Conservation (phyloP, 768 basidiomycete genomes). For the Amanita phalloides region DNA sequence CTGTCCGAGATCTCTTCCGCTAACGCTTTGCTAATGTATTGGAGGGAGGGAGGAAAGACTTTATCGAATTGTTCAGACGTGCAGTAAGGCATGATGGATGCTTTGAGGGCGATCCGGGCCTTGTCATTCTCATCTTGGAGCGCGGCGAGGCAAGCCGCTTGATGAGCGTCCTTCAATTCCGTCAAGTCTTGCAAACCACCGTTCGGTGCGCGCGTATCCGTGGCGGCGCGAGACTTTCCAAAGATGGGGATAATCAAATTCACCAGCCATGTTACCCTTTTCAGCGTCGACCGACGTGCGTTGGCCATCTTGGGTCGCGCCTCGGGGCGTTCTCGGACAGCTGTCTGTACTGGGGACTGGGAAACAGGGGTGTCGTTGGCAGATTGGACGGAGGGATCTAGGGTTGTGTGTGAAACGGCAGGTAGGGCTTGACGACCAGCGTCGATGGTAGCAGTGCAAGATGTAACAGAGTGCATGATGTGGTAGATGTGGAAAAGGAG, state of each 20-base stretch:
- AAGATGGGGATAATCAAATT: too few relatives aligned
- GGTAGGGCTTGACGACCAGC: background rate
- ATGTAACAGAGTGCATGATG: background rate
- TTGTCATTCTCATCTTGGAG: background rate
- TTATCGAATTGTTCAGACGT: background rate
- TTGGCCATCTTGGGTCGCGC: too few relatives aligned
- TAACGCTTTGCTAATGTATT: background rate
- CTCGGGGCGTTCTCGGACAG: background rate
- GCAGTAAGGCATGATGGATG: background rate
- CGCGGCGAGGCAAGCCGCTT: background rate
- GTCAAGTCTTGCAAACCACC: too few relatives aligned
- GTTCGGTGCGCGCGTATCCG: background rate
- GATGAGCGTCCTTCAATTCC: background rate
- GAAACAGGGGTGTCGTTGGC: background rate
- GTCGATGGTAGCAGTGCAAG: background rate
- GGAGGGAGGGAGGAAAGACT: background rate
- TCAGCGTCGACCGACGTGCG: too few relatives aligned
- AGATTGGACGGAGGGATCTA: background rate
- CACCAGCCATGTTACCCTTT: too few relatives aligned
- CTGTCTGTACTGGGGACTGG: background rate
- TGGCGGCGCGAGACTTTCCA: too few relatives aligned
- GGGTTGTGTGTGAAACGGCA: background rate
- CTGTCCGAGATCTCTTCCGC: background rate
- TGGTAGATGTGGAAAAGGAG: background rate
- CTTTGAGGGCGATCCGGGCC: background rate